Evolutionary conservation across 2,329 filamentous ascomycete genomes (phyloP).

Genomic region (Hypoxylon sp.): DNA sequence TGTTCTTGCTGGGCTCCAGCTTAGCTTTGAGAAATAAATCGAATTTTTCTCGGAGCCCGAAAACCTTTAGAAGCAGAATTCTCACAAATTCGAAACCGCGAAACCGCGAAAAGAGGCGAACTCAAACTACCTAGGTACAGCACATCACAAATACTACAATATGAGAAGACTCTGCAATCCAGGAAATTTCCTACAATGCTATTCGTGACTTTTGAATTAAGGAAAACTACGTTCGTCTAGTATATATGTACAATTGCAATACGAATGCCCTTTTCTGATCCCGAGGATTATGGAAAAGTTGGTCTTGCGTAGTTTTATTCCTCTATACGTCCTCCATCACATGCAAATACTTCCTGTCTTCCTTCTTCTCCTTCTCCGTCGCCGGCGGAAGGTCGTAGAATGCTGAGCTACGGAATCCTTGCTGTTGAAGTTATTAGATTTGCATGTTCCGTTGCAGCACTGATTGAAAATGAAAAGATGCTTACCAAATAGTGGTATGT

Average conservation of each 20-base stretch:
- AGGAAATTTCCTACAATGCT: slow-evolving; percentile 21
- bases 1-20: slow-evolving; percentile 12
- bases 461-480: slow-evolving; percentile 36
- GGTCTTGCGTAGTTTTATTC: slow-evolving; percentile 49
- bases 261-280: slow-evolving; percentile 34
- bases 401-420: slow-evolving; percentile 89
- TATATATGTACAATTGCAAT: slow-evolving; percentile 58
- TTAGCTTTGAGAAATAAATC: slow-evolving; percentile 7
- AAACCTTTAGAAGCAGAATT: slow-evolving; percentile 19
- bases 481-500: slow-evolving; percentile 95
- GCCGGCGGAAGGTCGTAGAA: slow-evolving; percentile 95
- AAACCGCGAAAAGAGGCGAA: slow-evolving; percentile 11
- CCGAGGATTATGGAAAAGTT: slow-evolving; percentile 35
- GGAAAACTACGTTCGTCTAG: slow-evolving; percentile 52
- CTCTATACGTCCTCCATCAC: slow-evolving; percentile 86
- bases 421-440: slow-evolving; percentile 64
- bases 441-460: slow-evolving; percentile 52
- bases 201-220: slow-evolving; percentile 42
- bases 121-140: too few species aligned
- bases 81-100: neutral
- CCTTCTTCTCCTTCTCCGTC: slow-evolving; percentile 92
- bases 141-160: slow-evolving; percentile 6
- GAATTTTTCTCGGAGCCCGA: slow-evolving; percentile 27
- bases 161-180: slow-evolving; percentile 4
- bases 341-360: slow-evolving; percentile 97